phyloP scores from a whole-genome alignment of 1,284 basidiomycete species.

The Microbotryum lychnidis-dioicae region DNA sequence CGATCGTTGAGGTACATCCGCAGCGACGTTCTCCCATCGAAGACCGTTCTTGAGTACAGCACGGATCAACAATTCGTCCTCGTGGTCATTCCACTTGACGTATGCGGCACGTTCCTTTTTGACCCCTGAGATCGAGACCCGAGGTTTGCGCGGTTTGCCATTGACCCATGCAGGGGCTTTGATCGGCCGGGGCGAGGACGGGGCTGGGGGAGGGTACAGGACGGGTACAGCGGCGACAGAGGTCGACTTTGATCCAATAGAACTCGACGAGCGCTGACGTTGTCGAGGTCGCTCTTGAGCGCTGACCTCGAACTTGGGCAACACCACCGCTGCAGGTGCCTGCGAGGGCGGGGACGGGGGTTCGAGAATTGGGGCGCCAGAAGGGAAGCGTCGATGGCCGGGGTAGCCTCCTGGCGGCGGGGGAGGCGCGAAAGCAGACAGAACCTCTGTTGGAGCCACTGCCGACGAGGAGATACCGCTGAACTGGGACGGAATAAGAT shows the following conservation, averaged over 20 bases:
- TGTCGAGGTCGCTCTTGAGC: too few relatives aligned
- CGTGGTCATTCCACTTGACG: constrained; percentile 29
- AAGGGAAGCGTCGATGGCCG: not conserved
- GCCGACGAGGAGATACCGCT: not conserved
- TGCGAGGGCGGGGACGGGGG: not conserved
- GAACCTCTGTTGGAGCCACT: not conserved
- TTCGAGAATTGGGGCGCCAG: not conserved
- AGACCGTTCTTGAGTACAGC: constrained; percentile 30
- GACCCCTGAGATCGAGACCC: not conserved
- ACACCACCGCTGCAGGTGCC: too few relatives aligned
- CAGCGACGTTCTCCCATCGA: constrained; percentile 32
- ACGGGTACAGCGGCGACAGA: too few relatives aligned
- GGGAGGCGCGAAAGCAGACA: not conserved
- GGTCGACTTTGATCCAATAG: too few relatives aligned
- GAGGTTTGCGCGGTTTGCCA: not conserved
- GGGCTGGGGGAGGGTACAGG: too few relatives aligned
- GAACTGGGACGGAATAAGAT: not conserved
- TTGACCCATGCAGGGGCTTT: not conserved
- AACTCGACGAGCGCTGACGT: too few relatives aligned
- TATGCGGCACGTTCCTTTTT: constrained; percentile 25
- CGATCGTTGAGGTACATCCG: constrained; percentile 26
- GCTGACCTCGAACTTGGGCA: too few relatives aligned
- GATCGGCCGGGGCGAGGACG: not conserved
- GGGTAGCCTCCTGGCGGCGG: not conserved
- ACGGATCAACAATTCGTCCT: constrained; percentile 30